Conservation (phyloP, 331 rosid species). For the Arachis monticola region DNA sequence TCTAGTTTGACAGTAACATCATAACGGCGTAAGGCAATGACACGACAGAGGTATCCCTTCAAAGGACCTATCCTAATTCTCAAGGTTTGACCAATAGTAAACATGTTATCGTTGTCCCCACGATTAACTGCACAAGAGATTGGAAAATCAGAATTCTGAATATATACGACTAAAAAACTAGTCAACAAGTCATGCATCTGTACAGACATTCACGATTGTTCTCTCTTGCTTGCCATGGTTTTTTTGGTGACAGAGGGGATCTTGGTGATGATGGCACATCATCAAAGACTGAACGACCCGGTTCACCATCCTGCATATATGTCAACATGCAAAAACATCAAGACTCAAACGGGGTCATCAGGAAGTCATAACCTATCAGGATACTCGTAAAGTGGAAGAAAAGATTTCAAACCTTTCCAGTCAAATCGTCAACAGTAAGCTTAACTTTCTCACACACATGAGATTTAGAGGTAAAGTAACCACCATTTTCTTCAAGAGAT, state of each 20-base stretch:
- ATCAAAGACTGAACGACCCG: conserved; percentile 58
- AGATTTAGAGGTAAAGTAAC: conserved; percentile 82
- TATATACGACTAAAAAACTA: conserved; percentile 34
- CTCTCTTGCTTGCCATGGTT: conserved; percentile 76
- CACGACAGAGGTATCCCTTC: conserved; percentile 97
- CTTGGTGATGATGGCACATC: conserved; percentile 82
- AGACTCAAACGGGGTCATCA: conserved; percentile 8
- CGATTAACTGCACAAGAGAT: conserved; percentile 68
- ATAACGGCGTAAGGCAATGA: conserved; percentile 77
- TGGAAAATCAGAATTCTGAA: conserved; percentile 32
- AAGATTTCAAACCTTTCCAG: conserved; percentile 67
- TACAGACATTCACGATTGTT: conserved; percentile 64
- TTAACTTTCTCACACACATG: conserved; percentile 82
- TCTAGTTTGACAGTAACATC: conserved; percentile 97
- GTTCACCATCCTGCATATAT: conserved; percentile 65
- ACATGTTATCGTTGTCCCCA: conserved; percentile 62
- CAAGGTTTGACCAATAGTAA: conserved; percentile 91
- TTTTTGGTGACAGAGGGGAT: conserved; percentile 83
- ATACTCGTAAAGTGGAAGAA: neutral
- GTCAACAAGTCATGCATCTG: conserved; percentile 28
- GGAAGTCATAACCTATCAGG: conserved; percentile 3
- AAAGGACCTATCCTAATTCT: conserved; percentile 96
- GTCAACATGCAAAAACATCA: conserved; percentile 30
- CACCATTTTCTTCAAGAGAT: conserved; percentile 70
- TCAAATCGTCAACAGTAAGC: conserved; percentile 48